Evolutionary conservation across 768 basidiomycete genomes (phyloP).

Genomic region (Phylloporus sp.): DNA sequence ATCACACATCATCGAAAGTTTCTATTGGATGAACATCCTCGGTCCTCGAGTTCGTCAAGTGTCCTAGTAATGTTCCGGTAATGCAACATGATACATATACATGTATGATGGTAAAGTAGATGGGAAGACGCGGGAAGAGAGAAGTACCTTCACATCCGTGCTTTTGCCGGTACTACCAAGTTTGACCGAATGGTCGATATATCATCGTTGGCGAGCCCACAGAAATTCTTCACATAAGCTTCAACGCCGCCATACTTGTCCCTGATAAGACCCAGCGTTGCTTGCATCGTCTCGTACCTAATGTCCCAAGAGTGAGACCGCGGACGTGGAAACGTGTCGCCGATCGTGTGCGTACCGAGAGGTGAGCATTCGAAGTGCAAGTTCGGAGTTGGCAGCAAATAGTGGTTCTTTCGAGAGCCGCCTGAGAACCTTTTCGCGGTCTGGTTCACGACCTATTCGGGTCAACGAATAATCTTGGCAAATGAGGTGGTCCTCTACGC

Average conservation of each 20-base stretch:
- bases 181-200: slow-evolving; percentile 54
- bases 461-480: slow-evolving; percentile 75
- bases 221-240: slow-evolving; percentile 51
- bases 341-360: slow-evolving; percentile 48
- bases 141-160: slow-evolving; percentile 24
- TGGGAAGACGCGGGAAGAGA: background rate
- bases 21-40: too few relatives aligned
- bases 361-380: slow-evolving; percentile 78
- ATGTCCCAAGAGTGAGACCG: background rate
- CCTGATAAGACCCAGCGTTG: slow-evolving; percentile 56
- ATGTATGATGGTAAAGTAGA: slow-evolving; percentile 2
- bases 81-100: background rate
- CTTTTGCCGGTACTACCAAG: slow-evolving; percentile 38
- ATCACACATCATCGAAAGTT: too few relatives aligned
- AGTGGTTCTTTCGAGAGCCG: slow-evolving; percentile 66
- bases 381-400: slow-evolving; percentile 67
- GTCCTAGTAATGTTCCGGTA: background rate
- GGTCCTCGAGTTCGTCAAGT: too few relatives aligned
- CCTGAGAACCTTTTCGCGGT: slow-evolving; percentile 62
- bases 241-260: slow-evolving; percentile 67
- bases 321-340: background rate
- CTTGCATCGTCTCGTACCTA: slow-evolving; percentile 74
- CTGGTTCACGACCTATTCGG: slow-evolving; percentile 74
- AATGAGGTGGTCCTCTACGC: slow-evolving; percentile 59
- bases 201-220: slow-evolving; percentile 61